Evolutionary conservation across 1,139 yeast species (phyloP).

Genomic region (Saccharomyces uvarum): DNA sequence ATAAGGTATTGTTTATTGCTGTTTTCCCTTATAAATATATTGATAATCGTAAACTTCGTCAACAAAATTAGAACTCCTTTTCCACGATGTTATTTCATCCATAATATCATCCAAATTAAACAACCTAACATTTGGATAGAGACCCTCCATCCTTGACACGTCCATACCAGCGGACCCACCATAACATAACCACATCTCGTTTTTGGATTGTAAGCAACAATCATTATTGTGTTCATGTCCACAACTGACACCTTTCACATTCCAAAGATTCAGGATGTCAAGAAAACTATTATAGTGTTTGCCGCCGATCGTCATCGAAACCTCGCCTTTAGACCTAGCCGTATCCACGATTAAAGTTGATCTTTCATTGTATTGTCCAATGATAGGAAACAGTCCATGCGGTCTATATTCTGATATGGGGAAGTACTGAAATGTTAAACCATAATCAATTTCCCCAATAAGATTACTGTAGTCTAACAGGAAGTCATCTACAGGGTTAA

Average conservation of each 20-base stretch:
- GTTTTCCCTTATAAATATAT: slow-evolving; percentile 14
- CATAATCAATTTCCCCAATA: slow-evolving; percentile 14
- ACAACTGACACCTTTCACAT: slow-evolving; percentile 39
- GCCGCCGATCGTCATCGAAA: not conserved
- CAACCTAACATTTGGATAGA: slow-evolving; percentile 40
- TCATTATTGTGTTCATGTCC: slow-evolving; percentile 54
- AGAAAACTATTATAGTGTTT: slow-evolving; percentile 9
- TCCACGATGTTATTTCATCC: slow-evolving; percentile 45
- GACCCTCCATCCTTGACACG: slow-evolving; percentile 35
- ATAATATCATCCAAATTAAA: slow-evolving; percentile 38
- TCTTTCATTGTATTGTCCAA: slow-evolving; percentile 45
- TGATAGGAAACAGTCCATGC: slow-evolving; percentile 39
- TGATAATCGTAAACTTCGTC: slow-evolving; percentile 29
- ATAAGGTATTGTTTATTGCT: not conserved
- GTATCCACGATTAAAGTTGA: slow-evolving; percentile 33
- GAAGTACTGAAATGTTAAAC: slow-evolving; percentile 40
- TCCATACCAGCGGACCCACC: slow-evolving; percentile 52
- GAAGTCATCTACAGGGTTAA: not conserved
- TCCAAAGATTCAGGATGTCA: slow-evolving; percentile 14
- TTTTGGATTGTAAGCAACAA: slow-evolving; percentile 37
- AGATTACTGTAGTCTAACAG: not conserved
- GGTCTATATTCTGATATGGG: slow-evolving; percentile 51
- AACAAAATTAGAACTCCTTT: slow-evolving; percentile 38
- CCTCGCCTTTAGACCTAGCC: not conserved
- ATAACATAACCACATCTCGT: slow-evolving; percentile 45